Conservation (phyloP, 371 early-diverging fungal genomes). For the Nosema granulosis region DNA sequence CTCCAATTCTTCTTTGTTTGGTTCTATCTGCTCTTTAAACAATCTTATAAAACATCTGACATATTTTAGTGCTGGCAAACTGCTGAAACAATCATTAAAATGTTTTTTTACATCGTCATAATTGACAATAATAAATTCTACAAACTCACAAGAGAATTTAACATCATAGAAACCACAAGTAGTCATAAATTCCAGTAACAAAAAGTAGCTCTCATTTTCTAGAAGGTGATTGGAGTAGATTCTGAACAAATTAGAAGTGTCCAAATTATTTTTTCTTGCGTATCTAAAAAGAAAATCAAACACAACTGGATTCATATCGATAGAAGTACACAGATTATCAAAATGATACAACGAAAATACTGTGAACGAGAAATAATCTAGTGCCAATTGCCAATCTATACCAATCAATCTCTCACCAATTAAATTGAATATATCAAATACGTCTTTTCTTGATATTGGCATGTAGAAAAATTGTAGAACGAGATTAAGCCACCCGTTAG, state of each 20-base stretch:
- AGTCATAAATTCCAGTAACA: slow-evolving; percentile 5
- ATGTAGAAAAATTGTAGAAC: neutral
- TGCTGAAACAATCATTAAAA: neutral
- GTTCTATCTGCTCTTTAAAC: neutral
- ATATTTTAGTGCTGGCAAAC: neutral
- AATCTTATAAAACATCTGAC: neutral
- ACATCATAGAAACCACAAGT: neutral
- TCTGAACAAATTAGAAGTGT: neutral
- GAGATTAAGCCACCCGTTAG: neutral
- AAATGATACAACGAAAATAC: slow-evolving; percentile 12
- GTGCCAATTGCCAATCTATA: slow-evolving; percentile 17
- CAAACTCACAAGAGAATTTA: neutral
- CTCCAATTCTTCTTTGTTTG: neutral
- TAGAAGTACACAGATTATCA: neutral
- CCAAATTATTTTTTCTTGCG: slow-evolving; percentile 14
- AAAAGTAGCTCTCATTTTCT: neutral
- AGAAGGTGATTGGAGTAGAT: slow-evolving; percentile 11
- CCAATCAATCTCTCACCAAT: slow-evolving; percentile 6
- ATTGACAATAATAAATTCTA: slow-evolving; percentile 28
- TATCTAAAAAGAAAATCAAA: slow-evolving; percentile 24
- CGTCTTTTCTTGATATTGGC: neutral
- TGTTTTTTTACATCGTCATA: neutral
- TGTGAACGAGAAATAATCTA: slow-evolving; percentile 43
- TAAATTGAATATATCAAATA: neutral
- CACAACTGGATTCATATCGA: slow-evolving; percentile 23